A percentile compares a stretch with the other conserved stretches of the same genome.
These are phyloP conservation scores for Didymella pomorum DNA, from an alignment of 2,329 filamentous ascomycete species.

Conservation along the genomic window DNA sequence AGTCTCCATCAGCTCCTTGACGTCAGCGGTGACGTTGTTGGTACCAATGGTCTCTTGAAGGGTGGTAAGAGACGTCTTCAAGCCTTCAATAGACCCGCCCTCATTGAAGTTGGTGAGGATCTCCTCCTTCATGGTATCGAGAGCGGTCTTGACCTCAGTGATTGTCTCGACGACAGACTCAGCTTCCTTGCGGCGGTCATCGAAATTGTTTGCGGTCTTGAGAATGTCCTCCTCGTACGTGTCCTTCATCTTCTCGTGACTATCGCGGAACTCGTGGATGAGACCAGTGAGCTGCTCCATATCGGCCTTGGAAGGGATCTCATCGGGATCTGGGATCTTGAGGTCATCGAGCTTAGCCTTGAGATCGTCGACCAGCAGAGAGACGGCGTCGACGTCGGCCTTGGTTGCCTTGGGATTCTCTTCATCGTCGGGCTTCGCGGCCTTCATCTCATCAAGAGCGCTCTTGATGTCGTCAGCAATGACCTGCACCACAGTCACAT, in stretches of 20 bases:
- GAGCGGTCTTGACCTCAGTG: constrained; percentile 76
- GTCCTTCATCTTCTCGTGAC: constrained; percentile 73
- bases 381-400: constrained; percentile 80
- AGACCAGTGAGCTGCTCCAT: constrained; percentile 68
- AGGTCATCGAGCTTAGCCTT: constrained; percentile 80
- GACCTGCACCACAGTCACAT: constrained; percentile 77
- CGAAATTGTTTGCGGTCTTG: constrained; percentile 78
- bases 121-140: constrained; percentile 80
- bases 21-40: constrained; percentile 56
- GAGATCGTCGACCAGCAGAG: constrained; percentile 83
- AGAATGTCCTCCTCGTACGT: constrained; percentile 77
- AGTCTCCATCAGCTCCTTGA: constrained; percentile 70
- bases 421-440: constrained; percentile 57
- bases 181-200: constrained; percentile 84
- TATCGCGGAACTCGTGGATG: constrained; percentile 61
- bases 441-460: constrained; percentile 73
- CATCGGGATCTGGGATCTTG: constrained; percentile 72
- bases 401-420: constrained; percentile 75
- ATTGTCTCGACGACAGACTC: constrained; percentile 80
- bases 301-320: constrained; percentile 78
- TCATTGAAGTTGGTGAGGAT: constrained; percentile 80
- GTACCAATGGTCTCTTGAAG: constrained; percentile 71
- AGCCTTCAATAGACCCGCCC: constrained; percentile 68
- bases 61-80: constrained; percentile 69
- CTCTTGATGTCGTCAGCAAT: constrained; percentile 80